Evolutionary conservation across 164 flowering plant species (phyloP).

Genomic region (Umbilicus rupestris): DNA sequence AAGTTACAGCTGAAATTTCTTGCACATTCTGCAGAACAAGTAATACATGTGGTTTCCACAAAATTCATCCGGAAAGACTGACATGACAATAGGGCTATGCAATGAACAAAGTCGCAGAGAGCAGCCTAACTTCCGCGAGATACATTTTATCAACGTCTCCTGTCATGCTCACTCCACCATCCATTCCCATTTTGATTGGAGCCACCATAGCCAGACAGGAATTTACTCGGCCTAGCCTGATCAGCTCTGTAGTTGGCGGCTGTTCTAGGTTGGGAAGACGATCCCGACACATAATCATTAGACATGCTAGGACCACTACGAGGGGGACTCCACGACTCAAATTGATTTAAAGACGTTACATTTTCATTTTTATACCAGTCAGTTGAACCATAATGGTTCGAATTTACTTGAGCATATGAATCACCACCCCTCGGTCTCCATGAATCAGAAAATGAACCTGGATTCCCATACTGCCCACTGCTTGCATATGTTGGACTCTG

Average conservation of each 20-base stretch:
- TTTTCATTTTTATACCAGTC: conserved; percentile 26
- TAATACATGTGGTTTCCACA: neutral
- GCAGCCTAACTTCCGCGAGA: neutral
- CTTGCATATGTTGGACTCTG: neutral
- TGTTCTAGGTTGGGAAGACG: conserved; percentile 6
- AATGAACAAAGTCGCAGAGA: neutral
- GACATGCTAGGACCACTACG: neutral
- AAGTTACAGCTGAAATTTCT: neutral
- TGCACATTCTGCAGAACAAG: neutral
- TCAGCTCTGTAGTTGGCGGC: conserved; percentile 1
- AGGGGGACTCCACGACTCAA: conserved; percentile 49
- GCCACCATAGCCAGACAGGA: neutral
- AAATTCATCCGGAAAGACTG: neutral
- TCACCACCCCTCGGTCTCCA: conserved; percentile 20
- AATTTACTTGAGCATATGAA: conserved; percentile 19
- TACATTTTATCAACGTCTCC: neutral
- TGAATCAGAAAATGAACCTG: conserved; percentile 15
- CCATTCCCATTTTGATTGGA: neutral
- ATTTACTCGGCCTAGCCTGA: neutral
- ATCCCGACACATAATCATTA: neutral
- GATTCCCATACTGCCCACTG: conserved; percentile 15
- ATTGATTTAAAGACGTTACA: conserved; percentile 24
- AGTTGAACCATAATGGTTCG: conserved; percentile 20
- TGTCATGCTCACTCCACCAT: neutral
- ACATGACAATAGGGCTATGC: neutral